A percentile compares a stretch with the other conserved stretches of the same genome.
These are phyloP conservation scores for Globisporangium apiculatum DNA, from an alignment of 352 stramenopile genomes.

Conservation along the genomic window DNA sequence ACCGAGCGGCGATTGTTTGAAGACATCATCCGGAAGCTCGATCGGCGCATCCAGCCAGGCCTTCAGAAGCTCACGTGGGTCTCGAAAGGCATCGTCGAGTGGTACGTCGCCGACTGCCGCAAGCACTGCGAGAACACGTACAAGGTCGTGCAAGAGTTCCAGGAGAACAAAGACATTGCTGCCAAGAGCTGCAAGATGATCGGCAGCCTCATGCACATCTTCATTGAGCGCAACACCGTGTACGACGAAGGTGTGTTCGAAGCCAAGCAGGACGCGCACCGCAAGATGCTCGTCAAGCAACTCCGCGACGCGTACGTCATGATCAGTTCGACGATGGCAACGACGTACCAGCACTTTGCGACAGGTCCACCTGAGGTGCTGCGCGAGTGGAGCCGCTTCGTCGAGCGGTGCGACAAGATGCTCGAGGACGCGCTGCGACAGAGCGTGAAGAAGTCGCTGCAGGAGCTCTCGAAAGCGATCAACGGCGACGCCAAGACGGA, in stretches of 20 bases:
- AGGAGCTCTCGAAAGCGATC: constrained; percentile 92
- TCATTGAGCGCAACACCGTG: constrained; percentile 91
- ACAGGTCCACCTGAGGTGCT: constrained; percentile 87
- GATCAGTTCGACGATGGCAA: constrained; percentile 86
- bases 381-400: constrained; percentile 89
- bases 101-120: constrained; percentile 88
- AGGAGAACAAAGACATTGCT: constrained; percentile 86
- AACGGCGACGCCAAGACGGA: constrained; percentile 91
- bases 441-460: constrained; percentile 92
- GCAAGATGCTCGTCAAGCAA: constrained; percentile 74
- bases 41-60: constrained; percentile 89
- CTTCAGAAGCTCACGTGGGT: constrained; percentile 93
- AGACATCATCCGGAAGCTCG: constrained; percentile 92
- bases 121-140: constrained; percentile 86
- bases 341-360: constrained; percentile 91
- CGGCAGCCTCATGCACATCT: constrained; percentile 81
- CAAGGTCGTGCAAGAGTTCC: constrained; percentile 86
- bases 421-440: constrained; percentile 88
- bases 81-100: constrained; percentile 89
- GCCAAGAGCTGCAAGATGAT: constrained; percentile 89
- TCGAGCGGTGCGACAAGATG: constrained; percentile 87
- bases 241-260: constrained; percentile 93
- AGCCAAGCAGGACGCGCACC: constrained; percentile 86
- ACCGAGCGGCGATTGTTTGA: constrained; percentile 91
- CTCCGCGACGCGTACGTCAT: constrained; percentile 69